Percentiles rank a stretch among this genome's conserved stretches.
Evolutionary conservation across 1,139 yeast species (phyloP).

Genomic region (Ogataea hybrid): DNA sequence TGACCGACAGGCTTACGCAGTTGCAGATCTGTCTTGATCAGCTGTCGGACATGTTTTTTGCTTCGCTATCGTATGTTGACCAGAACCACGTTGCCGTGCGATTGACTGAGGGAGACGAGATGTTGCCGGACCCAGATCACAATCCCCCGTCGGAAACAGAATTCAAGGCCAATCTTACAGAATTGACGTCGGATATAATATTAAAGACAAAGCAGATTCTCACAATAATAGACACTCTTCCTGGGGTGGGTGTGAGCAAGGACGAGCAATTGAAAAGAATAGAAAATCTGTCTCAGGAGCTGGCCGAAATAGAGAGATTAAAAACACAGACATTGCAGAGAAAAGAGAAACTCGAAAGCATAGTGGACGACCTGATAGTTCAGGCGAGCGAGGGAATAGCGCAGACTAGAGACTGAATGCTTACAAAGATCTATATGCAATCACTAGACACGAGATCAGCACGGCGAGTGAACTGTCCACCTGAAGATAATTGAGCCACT

Average conservation of each 20-base stretch:
- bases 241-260: slow-evolving; percentile 89
- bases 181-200: slow-evolving; percentile 78
- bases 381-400: slow-evolving; percentile 59
- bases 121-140: slow-evolving; percentile 49
- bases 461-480: slow-evolving; percentile 34
- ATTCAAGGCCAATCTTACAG: slow-evolving; percentile 61
- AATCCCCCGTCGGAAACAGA: slow-evolving; percentile 45
- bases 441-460: slow-evolving; percentile 33
- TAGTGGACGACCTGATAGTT: slow-evolving; percentile 69
- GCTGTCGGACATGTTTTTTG: slow-evolving; percentile 87
- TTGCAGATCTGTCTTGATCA: slow-evolving; percentile 83
- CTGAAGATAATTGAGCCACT: slow-evolving; percentile 36
- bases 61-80: slow-evolving; percentile 84
- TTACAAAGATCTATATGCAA: slow-evolving; percentile 38
- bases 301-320: slow-evolving; percentile 59
- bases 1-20: slow-evolving; percentile 90
- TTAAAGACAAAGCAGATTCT: slow-evolving; percentile 84
- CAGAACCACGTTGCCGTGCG: slow-evolving; percentile 62
- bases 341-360: slow-evolving; percentile 61
- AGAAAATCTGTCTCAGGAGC: slow-evolving; percentile 58
- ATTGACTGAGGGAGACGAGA: slow-evolving; percentile 44
- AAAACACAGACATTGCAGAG: slow-evolving; percentile 57
- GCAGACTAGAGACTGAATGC: slow-evolving; percentile 24
- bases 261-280: slow-evolving; percentile 68
- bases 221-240: slow-evolving; percentile 81